phyloP scores from a whole-genome alignment of 1,284 basidiomycete species.

The Sanghuangporus weigelae region DNA sequence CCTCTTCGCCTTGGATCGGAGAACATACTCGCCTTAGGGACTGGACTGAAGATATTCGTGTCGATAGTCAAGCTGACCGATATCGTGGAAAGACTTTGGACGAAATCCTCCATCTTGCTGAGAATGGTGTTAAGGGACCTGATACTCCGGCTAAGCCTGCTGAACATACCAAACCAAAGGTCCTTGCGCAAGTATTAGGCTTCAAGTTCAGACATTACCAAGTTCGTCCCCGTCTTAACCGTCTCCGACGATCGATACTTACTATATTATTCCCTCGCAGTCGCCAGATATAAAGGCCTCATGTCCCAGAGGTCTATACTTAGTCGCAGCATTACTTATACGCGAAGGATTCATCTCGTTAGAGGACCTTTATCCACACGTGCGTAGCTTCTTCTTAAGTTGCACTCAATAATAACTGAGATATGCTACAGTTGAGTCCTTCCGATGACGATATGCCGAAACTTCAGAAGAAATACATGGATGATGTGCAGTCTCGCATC shows the following conservation, averaged over 20 bases:
- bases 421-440: slow-evolving; percentile 58
- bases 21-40: slow-evolving; percentile 31
- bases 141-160: slow-evolving; percentile 21
- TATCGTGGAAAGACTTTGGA: slow-evolving; percentile 61
- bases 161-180: slow-evolving; percentile 43
- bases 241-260: slow-evolving; percentile 6
- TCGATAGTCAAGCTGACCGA: slow-evolving; percentile 33
- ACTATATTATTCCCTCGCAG: slow-evolving; percentile 31
- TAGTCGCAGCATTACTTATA: slow-evolving; percentile 84
- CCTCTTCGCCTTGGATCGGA: slow-evolving; percentile 76
- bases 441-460: slow-evolving; percentile 70
- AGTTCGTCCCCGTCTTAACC: slow-evolving; percentile 37
- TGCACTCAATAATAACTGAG: background rate
- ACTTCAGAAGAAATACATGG: slow-evolving; percentile 63
- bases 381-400: slow-evolving; percentile 33
- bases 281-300: slow-evolving; percentile 49
- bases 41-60: slow-evolving; percentile 30
- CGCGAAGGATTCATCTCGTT: slow-evolving; percentile 82
- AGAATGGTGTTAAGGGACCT: slow-evolving; percentile 25
- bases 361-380: slow-evolving; percentile 84
- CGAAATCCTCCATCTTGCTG: slow-evolving; percentile 54
- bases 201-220: slow-evolving; percentile 95
- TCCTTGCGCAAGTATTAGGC: slow-evolving; percentile 88
- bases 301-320: slow-evolving; percentile 71
- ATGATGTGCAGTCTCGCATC: slow-evolving; percentile 60